Base-by-base conservation (phyloP, 148 eudicot species). In the Spergularia marina region DNA sequence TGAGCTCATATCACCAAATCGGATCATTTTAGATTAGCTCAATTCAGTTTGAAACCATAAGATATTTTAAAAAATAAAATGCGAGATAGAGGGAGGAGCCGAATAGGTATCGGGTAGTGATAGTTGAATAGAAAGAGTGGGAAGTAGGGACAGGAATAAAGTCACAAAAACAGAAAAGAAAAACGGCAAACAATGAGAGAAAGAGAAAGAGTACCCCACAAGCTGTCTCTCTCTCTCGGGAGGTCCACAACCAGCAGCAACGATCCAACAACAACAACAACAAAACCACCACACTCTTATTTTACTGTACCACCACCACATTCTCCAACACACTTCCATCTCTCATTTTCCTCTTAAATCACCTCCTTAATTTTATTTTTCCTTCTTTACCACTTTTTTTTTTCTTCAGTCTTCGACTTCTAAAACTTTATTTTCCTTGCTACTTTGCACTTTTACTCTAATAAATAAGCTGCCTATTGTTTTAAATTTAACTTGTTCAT, bases 81-180 rank as follows among this genome's bases (percentile, higher is more conserved):
- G 25, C 25, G 25, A 23, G 25, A 23, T 23, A 23, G 20, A 18
- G 7, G 51, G 49, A 25, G 8, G 20, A n/a, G 53, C 25, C 25
- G 25, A 23, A 23, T 23, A 23, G 25, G 1, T 23, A 23, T 23
- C 25, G 25, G 25, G 25, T 23, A 23, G 25, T 23, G 25, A 23
- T 23, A 23, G 25, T 23, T 23, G 25, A 23, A 67, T 10, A 53
- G 15, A 17, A 17, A 39, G 73, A 18, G 61, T 14, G 67, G 39
- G 10, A 20, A 3, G 63, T 75, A 25, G 77, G 71, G 77, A 64
- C 77, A 75, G 65, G 71, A 75, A 65, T 65, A 75, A 75, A 74
- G 63, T 57, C 5, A n/a, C 2, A 39, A 44, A 47, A n/a, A 54
- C 54, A 65, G 15, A 75, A 65, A 49, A 34, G 11, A 15, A 64